These are phyloP conservation scores for Pichia rugopelliculosa DNA, from an alignment of 805 yeast species.

Conservation along the genomic window DNA sequence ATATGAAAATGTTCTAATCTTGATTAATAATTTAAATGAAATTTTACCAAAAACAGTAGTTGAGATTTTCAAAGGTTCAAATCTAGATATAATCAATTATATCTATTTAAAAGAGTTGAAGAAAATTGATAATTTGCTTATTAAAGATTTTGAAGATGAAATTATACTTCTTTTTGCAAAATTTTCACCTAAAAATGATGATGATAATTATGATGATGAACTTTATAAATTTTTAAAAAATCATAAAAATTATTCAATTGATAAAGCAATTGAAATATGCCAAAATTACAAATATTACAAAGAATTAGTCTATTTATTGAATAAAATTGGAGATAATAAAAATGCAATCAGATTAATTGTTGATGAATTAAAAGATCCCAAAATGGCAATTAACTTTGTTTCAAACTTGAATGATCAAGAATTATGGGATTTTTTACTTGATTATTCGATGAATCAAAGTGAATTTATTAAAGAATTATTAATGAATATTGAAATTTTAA, in stretches of 20 bases:
- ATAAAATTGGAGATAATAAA: constrained; percentile 72
- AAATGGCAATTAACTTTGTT: constrained; percentile 75
- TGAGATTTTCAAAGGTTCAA: constrained; percentile 34
- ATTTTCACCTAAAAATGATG: constrained; percentile 23
- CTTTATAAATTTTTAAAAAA: constrained; percentile 56
- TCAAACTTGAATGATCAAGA: constrained; percentile 58
- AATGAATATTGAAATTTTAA: constrained; percentile 55
- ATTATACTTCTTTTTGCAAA: constrained; percentile 58
- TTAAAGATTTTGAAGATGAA: constrained; percentile 56
- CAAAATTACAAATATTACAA: constrained; percentile 44
- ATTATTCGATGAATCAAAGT: constrained; percentile 64
- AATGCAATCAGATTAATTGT: constrained; percentile 73
- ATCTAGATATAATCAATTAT: constrained; percentile 47
- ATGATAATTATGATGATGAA: constrained; percentile 34
- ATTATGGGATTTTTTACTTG: constrained; percentile 72
- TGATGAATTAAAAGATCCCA: constrained; percentile 70
- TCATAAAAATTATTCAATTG: constrained; percentile 59
- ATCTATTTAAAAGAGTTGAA: constrained; percentile 59
- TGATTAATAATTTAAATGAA: constrained; percentile 62
- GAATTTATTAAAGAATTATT: constrained; percentile 69
- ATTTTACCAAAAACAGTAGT: constrained; percentile 49
- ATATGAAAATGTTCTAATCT: constrained; percentile 39
- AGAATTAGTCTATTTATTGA: constrained; percentile 76
- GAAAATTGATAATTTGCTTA: constrained; percentile 46
- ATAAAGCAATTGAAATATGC: constrained; percentile 61